phyloP scores from a whole-genome alignment of 345 rosid genomes.

The Aegle marmelos region DNA sequence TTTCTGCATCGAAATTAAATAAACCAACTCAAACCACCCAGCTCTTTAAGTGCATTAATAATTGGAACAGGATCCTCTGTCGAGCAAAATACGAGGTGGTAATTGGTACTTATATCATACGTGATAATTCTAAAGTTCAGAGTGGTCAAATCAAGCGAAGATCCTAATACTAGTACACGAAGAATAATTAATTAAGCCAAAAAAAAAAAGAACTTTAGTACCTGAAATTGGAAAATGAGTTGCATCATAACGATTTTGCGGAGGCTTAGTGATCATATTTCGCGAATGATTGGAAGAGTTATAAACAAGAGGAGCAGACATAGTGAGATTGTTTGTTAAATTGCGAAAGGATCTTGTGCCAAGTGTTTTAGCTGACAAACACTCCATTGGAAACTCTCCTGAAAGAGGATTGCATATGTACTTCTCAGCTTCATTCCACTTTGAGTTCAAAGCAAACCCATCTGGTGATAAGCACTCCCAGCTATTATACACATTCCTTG shows the following conservation, averaged over 20 bases:
- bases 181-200: background rate
- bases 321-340: constrained; percentile 38
- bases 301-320: constrained; percentile 83
- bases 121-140: background rate
- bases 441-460: constrained; percentile 80
- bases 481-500: constrained; percentile 47
- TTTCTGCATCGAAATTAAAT: background rate
- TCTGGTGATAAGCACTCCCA: constrained; percentile 75
- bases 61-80: too few relatives aligned
- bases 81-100: too few relatives aligned
- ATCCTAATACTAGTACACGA: background rate
- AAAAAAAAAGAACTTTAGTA: background rate
- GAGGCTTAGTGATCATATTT: constrained; percentile 32
- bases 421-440: constrained; percentile 98
- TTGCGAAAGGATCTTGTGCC: constrained; percentile 70
- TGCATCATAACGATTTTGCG: constrained; percentile 4
- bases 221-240: constrained; percentile 39
- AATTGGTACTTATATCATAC: too few relatives aligned
- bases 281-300: constrained; percentile 34
- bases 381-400: constrained; percentile 97
- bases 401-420: constrained; percentile 95
- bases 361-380: constrained; percentile 81
- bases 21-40: background rate
- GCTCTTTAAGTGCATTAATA: background rate
- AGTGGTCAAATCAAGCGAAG: background rate